Base-by-base conservation (phyloP, 1,284 basidiomycete genomes). In the Pterula multifida region DNA sequence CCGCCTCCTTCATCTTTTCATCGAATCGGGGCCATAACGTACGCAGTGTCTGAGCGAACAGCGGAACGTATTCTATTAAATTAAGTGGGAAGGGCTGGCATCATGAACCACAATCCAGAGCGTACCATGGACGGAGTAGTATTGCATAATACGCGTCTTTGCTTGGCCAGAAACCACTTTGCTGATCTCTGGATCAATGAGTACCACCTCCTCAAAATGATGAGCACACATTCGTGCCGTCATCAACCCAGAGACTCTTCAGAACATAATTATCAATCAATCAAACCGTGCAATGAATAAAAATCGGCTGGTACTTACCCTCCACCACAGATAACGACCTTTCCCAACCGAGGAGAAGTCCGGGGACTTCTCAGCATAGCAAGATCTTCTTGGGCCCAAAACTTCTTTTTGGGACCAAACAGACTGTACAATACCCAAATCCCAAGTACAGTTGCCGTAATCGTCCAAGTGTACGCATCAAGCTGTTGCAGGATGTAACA, bases 191-290 rank as follows among this genome's bases (percentile, higher is more conserved):
- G 65, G 54, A 45, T 68, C 65, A 6, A 68, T 54, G 39, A 68
- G 56, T n/a, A 66, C 24, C 28, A 67, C 65, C 11, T 56, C 52
- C 36, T 65, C 61, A 47, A 67, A 67, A 50, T 66, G 65, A 48
- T 66, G 63, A n/a, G 55, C 52, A 35, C 57, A 60, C n/a, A 60
- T 54, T 6, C 60, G 53, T 3, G 60, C 61, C 3, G 62, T 50
- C 24, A 61, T 50, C n/a, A 63, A 55, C 13, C 62, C 61, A 1
- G 56, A 63, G 57, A 49, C 62, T 63, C 42, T 32, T 32, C 28
- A 32, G 15, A 32, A 15, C 6, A 6, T 32, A 32, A 6, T 32
- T 15, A 32, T 6, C 28, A 32, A 32, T 6, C 6, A 32, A 6
- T 15, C 15, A 6, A 15, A 32, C 6, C 15, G 28, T 32, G 15